Percentiles rank a stretch among this genome's conserved stretches.
Evolutionary conservation across 2,329 filamentous ascomycete genomes (phyloP).

Genomic region (Teratosphaeria pseudoeucalypti): DNA sequence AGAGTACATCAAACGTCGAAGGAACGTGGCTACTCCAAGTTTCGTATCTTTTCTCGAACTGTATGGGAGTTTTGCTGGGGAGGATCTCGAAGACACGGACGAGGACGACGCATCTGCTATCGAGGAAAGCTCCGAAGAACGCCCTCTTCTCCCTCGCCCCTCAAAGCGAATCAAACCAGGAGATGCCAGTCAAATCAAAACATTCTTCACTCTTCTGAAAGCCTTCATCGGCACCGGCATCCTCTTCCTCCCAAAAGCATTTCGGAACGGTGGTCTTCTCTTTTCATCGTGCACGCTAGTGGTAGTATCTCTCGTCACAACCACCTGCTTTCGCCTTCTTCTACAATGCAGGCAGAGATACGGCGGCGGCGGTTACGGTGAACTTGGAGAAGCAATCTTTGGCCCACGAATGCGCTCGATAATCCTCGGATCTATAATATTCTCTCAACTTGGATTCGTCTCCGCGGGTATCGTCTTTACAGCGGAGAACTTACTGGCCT

Average conservation of each 20-base stretch:
- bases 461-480: constrained; percentile 70
- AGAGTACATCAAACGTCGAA: constrained; percentile 40
- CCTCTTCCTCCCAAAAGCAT: constrained; percentile 72
- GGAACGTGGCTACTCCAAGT: constrained; percentile 42
- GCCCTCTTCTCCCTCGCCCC: constrained; percentile 50
- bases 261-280: constrained; percentile 65
- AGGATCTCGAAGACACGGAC: constrained; percentile 50
- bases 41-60: constrained; percentile 68
- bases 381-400: constrained; percentile 57
- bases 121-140: constrained; percentile 45
- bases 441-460: constrained; percentile 70
- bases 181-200: constrained; percentile 58
- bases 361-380: constrained; percentile 61
- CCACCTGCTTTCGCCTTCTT: constrained; percentile 61
- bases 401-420: constrained; percentile 53
- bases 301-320: constrained; percentile 54
- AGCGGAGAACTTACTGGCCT: constrained; percentile 61
- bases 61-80: constrained; percentile 67
- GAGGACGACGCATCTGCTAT: constrained; percentile 49
- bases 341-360: constrained; percentile 54
- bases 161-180: constrained; percentile 41
- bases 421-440: constrained; percentile 58
- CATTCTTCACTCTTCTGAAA: constrained; percentile 69
- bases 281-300: constrained; percentile 63
- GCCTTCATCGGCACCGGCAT: constrained; percentile 73